Conservation (phyloP, 768 basidiomycete species). For the Termitomyces bulborhizus region DNA sequence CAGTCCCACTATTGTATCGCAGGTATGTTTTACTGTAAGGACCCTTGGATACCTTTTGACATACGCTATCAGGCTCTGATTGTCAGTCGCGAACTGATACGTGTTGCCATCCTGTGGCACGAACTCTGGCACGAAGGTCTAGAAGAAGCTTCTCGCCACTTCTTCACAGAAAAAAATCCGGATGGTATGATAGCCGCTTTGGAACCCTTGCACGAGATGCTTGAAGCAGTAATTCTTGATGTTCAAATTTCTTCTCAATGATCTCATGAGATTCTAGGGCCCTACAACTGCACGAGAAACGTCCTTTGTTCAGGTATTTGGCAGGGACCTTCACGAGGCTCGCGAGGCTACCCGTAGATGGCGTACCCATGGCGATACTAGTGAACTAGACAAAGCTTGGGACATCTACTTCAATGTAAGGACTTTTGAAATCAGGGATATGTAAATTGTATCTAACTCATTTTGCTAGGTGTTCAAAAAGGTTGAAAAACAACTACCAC, state of each 20-base stretch:
- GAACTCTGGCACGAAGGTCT: constrained; percentile 98
- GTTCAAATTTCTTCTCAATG: neutral
- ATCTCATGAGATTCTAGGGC: constrained; percentile 44
- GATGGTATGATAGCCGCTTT: constrained; percentile 94
- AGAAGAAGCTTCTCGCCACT: constrained; percentile 93
- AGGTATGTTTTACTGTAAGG: constrained; percentile 38
- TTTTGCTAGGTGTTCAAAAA: constrained; percentile 81
- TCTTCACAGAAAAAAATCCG: constrained; percentile 96
- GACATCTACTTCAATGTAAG: constrained; percentile 94
- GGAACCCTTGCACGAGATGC: constrained; percentile 87
- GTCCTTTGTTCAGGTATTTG: constrained; percentile 91
- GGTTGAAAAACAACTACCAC: constrained; percentile 89
- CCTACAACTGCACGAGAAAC: constrained; percentile 92
- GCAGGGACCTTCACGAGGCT: constrained; percentile 87
- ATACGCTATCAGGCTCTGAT: constrained; percentile 53
- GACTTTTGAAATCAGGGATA: neutral
- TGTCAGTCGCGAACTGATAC: constrained; percentile 91
- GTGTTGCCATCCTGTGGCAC: constrained; percentile 98
- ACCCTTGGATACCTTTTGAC: constrained; percentile 1
- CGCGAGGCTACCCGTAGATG: constrained; percentile 87
- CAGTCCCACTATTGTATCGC: constrained; percentile 79
- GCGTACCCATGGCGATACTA: constrained; percentile 78
- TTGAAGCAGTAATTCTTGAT: constrained; percentile 60
- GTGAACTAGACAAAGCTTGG: constrained; percentile 95
- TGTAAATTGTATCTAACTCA: neutral